phyloP scores from a whole-genome alignment of 352 stramenopile species.

The Aphanomyces astaci region DNA sequence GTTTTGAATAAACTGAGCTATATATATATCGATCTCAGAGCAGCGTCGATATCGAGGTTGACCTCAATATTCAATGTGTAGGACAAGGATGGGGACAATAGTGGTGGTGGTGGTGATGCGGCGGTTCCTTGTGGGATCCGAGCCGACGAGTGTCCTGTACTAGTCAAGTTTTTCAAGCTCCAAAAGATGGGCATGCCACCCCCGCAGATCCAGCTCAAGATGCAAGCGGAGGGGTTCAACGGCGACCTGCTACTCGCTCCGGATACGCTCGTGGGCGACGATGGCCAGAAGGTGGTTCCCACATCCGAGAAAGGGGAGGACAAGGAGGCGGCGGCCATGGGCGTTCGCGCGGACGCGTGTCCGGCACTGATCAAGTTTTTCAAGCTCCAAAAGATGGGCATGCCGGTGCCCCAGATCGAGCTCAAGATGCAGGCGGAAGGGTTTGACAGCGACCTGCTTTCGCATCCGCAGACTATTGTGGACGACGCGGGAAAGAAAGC shows the following conservation, averaged over 20 bases:
- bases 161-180: slow-evolving; percentile 93
- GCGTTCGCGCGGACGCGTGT: background rate
- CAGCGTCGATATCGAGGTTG: too few species aligned
- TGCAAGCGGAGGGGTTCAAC: slow-evolving; percentile 88
- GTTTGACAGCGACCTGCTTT: slow-evolving; percentile 15
- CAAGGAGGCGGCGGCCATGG: background rate
- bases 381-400: slow-evolving; percentile 26
- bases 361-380: slow-evolving; percentile 28
- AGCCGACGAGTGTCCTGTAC: background rate
- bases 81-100: too few species aligned
- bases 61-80: too few species aligned
- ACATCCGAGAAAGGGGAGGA: too few species aligned
- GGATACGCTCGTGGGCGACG: slow-evolving; percentile 32
- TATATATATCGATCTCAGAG: too few species aligned
- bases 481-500: slow-evolving; percentile 42
- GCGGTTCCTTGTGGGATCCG: background rate
- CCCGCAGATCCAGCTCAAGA: slow-evolving; percentile 87
- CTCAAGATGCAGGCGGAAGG: slow-evolving; percentile 21
- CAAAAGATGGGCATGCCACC: slow-evolving; percentile 91
- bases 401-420: slow-evolving; percentile 21
- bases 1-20: too few species aligned
- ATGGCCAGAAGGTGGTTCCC: background rate
- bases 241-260: slow-evolving; percentile 80
- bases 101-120: too few species aligned
- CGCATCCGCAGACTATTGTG: slow-evolving; percentile 44